Conservation (phyloP, 495 filamentous ascomycete species). For the Penicillium roqueforti region DNA sequence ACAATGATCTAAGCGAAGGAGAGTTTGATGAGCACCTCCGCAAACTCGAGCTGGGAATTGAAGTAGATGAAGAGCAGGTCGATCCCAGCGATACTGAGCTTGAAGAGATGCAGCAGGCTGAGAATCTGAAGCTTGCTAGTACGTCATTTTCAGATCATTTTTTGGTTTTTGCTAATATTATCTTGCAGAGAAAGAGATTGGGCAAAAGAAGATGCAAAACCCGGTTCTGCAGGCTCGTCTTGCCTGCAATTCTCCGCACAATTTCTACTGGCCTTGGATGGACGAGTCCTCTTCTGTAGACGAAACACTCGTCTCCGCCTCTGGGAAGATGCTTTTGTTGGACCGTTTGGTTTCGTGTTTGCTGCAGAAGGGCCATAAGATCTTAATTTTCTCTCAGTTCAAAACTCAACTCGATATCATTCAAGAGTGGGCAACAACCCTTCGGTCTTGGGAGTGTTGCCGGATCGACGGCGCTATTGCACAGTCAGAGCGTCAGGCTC, state of each 20-base stretch:
- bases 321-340: constrained; percentile 92
- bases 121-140: constrained; percentile 77
- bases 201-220: constrained; percentile 92
- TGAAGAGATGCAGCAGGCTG: constrained; percentile 63
- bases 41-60: constrained; percentile 48
- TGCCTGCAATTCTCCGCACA: constrained; percentile 88
- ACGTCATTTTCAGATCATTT: constrained; percentile 25
- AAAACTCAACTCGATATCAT: constrained; percentile 90
- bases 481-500: constrained; percentile 70
- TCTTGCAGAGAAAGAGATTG: constrained; percentile 65
- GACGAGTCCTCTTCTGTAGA: constrained; percentile 54
- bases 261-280: constrained; percentile 91
- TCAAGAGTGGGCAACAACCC: constrained; percentile 70
- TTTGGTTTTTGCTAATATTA: constrained; percentile 10
- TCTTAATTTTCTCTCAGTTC: constrained; percentile 96
- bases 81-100: constrained; percentile 46
- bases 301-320: constrained; percentile 74
- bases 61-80: constrained; percentile 55
- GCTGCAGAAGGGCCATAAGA: constrained; percentile 74
- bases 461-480: constrained; percentile 89
- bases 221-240: constrained; percentile 89
- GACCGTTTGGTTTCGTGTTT: constrained; percentile 79
- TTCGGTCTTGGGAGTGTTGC: constrained; percentile 74
- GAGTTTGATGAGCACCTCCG: constrained; percentile 69
- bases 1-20: constrained; percentile 71